Percentiles rank a stretch among this genome's conserved stretches.
These are phyloP conservation scores for Flaveria linearis DNA, from an alignment of 129 eudicot genomes.

Conservation along the genomic window DNA sequence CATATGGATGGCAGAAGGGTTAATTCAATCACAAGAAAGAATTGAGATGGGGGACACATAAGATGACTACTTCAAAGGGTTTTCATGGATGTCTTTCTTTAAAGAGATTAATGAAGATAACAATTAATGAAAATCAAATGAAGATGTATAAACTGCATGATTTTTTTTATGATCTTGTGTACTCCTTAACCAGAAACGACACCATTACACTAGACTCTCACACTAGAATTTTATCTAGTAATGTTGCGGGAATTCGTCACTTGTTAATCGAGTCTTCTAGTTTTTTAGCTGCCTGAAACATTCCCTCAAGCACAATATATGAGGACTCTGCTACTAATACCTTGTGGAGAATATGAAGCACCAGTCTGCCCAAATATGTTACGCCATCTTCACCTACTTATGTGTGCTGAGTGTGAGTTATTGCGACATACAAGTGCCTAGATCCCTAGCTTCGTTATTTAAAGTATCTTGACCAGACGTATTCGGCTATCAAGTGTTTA, in stretches of 20 bases:
- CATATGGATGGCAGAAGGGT: conserved; percentile 48
- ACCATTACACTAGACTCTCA: conserved; percentile 15
- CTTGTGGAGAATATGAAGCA: conserved; percentile 20
- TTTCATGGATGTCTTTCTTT: conserved; percentile 38
- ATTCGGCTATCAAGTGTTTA: conserved; percentile 29
- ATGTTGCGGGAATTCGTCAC: conserved; percentile 27
- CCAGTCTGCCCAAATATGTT: conserved; percentile 12
- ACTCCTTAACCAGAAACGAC: conserved; percentile 26
- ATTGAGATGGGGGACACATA: conserved; percentile 31
- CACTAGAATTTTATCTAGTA: conserved; percentile 16
- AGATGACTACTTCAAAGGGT: conserved; percentile 30
- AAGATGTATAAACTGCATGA: conserved; percentile 35
- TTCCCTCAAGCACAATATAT: conserved; percentile 33
- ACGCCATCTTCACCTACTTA: conserved; percentile 27
- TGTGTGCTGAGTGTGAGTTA: conserved; percentile 34
- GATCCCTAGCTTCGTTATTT: conserved; percentile 27
- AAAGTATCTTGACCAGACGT: conserved; percentile 39
- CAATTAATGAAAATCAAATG: background rate
- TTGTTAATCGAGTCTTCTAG: conserved; percentile 24
- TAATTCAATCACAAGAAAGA: conserved; percentile 20
- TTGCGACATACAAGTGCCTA: conserved; percentile 27
- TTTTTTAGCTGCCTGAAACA: conserved; percentile 7
- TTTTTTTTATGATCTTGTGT: conserved; percentile 38
- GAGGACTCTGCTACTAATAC: conserved; percentile 24
- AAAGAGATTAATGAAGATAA: conserved; percentile 12